These are phyloP conservation scores for Diutina neorugosa DNA, from an alignment of 1,139 yeast species.

Conservation along the genomic window DNA sequence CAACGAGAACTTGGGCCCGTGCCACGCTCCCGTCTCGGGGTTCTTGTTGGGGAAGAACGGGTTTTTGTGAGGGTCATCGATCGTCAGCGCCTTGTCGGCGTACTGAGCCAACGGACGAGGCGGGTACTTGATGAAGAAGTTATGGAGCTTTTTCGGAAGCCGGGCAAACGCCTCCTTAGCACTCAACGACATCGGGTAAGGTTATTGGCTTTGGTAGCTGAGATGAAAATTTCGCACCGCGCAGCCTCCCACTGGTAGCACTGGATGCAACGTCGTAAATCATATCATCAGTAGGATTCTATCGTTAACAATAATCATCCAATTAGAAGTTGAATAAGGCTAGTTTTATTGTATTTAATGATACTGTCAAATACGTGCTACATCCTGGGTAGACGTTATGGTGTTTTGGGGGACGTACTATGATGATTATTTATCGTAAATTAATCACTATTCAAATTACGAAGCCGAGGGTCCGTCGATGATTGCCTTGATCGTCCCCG, in stretches of 20 bases:
- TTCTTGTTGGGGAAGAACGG: conserved; percentile 85
- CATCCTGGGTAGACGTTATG: too few relatives aligned
- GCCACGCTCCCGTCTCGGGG: conserved; percentile 67
- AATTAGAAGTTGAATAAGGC: too few relatives aligned
- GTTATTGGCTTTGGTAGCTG: background rate
- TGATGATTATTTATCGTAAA: too few relatives aligned
- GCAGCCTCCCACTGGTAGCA: background rate
- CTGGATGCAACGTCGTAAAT: too few relatives aligned
- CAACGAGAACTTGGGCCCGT: conserved; percentile 66
- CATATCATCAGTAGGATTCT: too few relatives aligned
- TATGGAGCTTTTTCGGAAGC: conserved; percentile 63
- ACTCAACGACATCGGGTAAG: conserved; percentile 12
- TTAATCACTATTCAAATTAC: too few relatives aligned
- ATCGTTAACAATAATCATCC: too few relatives aligned
- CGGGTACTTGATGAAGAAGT: conserved; percentile 73
- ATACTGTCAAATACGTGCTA: too few relatives aligned
- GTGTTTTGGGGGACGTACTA: too few relatives aligned
- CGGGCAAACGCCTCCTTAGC: conserved; percentile 34
- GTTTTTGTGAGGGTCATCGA: conserved; percentile 60
- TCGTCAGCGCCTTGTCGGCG: conserved; percentile 49
- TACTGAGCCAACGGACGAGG: conserved; percentile 72
- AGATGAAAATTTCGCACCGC: conserved; percentile 7
- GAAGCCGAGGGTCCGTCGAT: conserved; percentile 27
- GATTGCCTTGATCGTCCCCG: conserved; percentile 32
- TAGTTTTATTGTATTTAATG: too few relatives aligned